These are phyloP conservation scores for Gymnopilus dilepis DNA, from an alignment of 768 basidiomycete genomes.

Conservation along the genomic window DNA sequence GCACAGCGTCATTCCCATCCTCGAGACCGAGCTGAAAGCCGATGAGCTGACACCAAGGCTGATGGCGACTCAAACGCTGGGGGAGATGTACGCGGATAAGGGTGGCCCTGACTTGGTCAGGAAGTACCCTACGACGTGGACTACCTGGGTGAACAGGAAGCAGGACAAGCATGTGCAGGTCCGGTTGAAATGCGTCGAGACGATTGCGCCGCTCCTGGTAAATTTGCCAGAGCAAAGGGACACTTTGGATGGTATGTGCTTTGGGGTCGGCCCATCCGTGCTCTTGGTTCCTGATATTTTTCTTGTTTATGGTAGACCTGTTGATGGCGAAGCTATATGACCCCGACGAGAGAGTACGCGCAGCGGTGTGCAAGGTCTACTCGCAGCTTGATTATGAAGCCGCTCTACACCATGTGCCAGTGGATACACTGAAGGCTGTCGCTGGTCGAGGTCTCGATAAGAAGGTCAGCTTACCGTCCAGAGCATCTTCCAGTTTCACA, in stretches of 20 bases:
- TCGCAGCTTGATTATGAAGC: slow-evolving; percentile 90
- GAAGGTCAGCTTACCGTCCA: slow-evolving; percentile 60
- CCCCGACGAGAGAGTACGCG: slow-evolving; percentile 90
- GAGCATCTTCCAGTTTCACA: neutral
- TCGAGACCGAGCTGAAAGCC: slow-evolving; percentile 88
- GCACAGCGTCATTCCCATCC: slow-evolving; percentile 89
- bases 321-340: slow-evolving; percentile 74
- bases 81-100: slow-evolving; percentile 88
- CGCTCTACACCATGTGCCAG: slow-evolving; percentile 79
- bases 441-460: slow-evolving; percentile 82
- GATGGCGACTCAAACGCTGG: slow-evolving; percentile 86
- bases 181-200: slow-evolving; percentile 80
- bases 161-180: slow-evolving; percentile 77
- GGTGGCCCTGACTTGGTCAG: slow-evolving; percentile 72
- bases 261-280: too few species aligned
- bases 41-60: slow-evolving; percentile 73
- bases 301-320: slow-evolving; percentile 44
- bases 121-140: slow-evolving; percentile 88
- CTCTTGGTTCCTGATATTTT: neutral
- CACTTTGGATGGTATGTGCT: slow-evolving; percentile 68
- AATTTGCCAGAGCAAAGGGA: slow-evolving; percentile 71
- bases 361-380: slow-evolving; percentile 82
- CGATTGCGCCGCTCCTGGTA: slow-evolving; percentile 60
- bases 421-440: slow-evolving; percentile 62
- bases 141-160: slow-evolving; percentile 77